Conservation (phyloP, 805 yeast genomes). For the Citeromyces nyonsensis region DNA sequence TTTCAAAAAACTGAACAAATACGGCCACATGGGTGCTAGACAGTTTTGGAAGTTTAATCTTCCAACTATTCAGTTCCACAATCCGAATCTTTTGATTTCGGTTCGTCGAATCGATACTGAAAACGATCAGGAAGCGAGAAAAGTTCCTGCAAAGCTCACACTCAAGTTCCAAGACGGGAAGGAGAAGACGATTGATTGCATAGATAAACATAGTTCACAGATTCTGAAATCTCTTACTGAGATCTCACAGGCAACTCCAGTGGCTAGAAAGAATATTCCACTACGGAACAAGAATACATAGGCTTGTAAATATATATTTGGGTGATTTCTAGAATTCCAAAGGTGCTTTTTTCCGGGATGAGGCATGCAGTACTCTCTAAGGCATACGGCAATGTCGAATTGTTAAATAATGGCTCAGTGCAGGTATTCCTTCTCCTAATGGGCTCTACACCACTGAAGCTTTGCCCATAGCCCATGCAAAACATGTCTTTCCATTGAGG, state of each 20-base stretch:
- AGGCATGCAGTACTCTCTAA: too few relatives aligned
- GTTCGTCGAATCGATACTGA: conserved; percentile 36
- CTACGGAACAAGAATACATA: conserved; percentile 2
- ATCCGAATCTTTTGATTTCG: conserved; percentile 50
- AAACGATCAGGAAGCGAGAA: conserved; percentile 22
- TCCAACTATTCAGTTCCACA: conserved; percentile 72
- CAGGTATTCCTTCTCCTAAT: too few relatives aligned
- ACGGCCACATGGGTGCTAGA: conserved; percentile 54
- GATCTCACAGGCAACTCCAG: conserved; percentile 31
- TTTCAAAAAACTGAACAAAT: conserved; percentile 27
- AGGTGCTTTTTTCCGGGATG: too few relatives aligned
- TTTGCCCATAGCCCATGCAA: too few relatives aligned
- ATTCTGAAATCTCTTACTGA: conserved; percentile 43
- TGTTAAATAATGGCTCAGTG: too few relatives aligned
- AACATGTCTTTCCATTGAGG: too few relatives aligned
- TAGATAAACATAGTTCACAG: conserved; percentile 25
- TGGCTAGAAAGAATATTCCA: conserved; percentile 30
- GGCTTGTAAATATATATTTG: conserved; percentile 1
- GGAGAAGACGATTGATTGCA: conserved; percentile 33
- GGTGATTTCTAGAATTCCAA: too few relatives aligned
- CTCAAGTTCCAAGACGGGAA: conserved; percentile 22
- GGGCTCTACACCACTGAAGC: too few relatives aligned
- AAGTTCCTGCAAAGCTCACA: conserved; percentile 29
- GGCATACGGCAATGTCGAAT: too few relatives aligned
- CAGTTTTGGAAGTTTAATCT: conserved; percentile 63